Conservation (phyloP, 2,329 filamentous ascomycete genomes). For the Aspergillus unguis region DNA sequence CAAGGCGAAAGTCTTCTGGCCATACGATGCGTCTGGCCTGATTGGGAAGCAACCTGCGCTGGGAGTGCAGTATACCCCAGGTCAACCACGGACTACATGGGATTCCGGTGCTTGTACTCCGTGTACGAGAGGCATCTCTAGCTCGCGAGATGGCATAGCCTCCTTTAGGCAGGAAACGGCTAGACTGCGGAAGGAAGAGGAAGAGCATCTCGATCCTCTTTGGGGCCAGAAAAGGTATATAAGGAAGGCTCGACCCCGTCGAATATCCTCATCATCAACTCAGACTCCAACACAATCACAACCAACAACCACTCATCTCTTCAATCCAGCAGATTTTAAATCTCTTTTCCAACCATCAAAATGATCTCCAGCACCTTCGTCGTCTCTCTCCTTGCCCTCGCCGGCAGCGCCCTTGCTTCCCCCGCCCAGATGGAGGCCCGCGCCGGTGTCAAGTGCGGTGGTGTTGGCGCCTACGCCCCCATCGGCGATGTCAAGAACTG, state of each 20-base stretch:
- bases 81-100: neutral
- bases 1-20: too few relatives aligned
- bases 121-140: neutral
- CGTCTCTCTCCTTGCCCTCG: neutral
- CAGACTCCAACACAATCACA: neutral
- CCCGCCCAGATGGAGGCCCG: neutral
- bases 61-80: neutral
- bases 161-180: neutral
- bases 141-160: neutral
- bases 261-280: neutral
- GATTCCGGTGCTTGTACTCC: too few relatives aligned
- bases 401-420: neutral
- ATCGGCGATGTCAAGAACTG: constrained; percentile 1
- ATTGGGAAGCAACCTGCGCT: too few relatives aligned
- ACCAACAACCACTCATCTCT: neutral
- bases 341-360: neutral
- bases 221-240: constrained; percentile 1
- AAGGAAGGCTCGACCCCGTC: neutral
- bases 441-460: neutral
- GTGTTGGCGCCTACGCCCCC: neutral
- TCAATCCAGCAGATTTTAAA: neutral
- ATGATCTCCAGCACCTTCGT: neutral
- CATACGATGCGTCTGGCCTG: too few relatives aligned
- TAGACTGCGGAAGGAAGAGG: neutral
- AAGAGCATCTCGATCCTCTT: neutral